Percentiles rank a stretch among this genome's conserved stretches.
These are phyloP conservation scores for Debaryomyces sp. DNA, from an alignment of 1,139 yeast species.

Conservation along the genomic window DNA sequence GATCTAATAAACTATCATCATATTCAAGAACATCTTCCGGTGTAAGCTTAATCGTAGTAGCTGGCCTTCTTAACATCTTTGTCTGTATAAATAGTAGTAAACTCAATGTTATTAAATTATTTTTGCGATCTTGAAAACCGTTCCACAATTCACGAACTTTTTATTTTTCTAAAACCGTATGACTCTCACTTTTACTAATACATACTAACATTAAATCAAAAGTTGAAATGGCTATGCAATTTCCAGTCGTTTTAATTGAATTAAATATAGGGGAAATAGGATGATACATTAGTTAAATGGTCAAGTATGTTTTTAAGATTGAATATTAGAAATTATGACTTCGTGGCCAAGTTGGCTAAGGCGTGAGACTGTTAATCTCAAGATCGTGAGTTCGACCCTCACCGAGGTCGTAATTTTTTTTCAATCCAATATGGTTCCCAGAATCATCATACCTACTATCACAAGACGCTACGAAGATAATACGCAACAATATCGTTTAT, in stretches of 20 bases:
- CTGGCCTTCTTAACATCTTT: constrained; percentile 61
- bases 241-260: not conserved
- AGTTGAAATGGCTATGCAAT: not conserved
- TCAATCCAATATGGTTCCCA: not conserved
- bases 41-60: constrained; percentile 64
- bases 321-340: constrained; percentile 26
- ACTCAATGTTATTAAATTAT: not conserved
- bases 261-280: not conserved
- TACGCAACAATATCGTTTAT: not conserved
- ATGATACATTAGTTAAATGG: not conserved
- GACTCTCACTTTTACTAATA: not conserved
- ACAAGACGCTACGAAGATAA: not conserved
- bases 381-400: constrained; percentile 51
- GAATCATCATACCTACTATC: not conserved
- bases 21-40: constrained; percentile 67
- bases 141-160: not conserved
- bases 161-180: not conserved
- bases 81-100: not conserved
- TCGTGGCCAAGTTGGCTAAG: constrained; percentile 62
- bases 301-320: not conserved
- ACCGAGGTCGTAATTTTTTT: constrained; percentile 36
- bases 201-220: not conserved
- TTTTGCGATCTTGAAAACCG: not conserved
- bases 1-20: constrained; percentile 43
- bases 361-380: constrained; percentile 58